These are phyloP conservation scores for Penicillium lividum DNA, from an alignment of 495 filamentous ascomycete genomes.

Conservation along the genomic window DNA sequence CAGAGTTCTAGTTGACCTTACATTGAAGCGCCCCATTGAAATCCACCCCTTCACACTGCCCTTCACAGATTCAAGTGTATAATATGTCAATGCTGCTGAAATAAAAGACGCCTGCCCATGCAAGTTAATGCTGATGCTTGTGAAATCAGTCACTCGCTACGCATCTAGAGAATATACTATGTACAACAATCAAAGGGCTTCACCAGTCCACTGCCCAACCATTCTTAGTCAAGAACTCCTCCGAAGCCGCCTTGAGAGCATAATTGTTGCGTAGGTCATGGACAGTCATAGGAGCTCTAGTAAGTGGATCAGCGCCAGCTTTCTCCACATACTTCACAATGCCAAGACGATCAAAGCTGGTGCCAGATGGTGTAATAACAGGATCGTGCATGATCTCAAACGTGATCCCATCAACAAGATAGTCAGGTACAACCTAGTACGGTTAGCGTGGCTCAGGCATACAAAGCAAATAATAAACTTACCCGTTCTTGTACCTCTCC, in stretches of 20 bases:
- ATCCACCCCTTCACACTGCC: too few relatives aligned
- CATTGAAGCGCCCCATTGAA: too few relatives aligned
- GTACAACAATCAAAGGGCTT: neutral
- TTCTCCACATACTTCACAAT: constrained; percentile 83
- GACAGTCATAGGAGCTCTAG: constrained; percentile 67
- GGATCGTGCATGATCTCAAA: constrained; percentile 94
- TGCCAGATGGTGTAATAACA: constrained; percentile 82
- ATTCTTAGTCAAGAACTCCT: constrained; percentile 80
- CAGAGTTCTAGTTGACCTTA: too few relatives aligned
- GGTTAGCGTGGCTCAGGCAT: constrained; percentile 5
- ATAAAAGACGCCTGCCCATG: constrained; percentile 14
- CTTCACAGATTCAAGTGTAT: neutral
- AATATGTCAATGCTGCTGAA: neutral
- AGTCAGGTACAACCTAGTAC: constrained; percentile 73
- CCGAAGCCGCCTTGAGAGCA: constrained; percentile 78
- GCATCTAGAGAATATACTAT: constrained; percentile 15
- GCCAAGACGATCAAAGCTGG: constrained; percentile 86
- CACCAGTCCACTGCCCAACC: constrained; percentile 95
- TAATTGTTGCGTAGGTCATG: constrained; percentile 83
- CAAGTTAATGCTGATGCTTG: constrained; percentile 15
- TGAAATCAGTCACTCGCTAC: constrained; percentile 24
- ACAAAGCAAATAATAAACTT: constrained; percentile 20
- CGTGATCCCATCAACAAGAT: constrained; percentile 84
- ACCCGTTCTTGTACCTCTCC: constrained; percentile 64
- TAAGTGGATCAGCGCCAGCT: constrained; percentile 76